Conservation (phyloP, 2,329 filamentous ascomycete species). For the Neoscytalidium dimidiatum region DNA sequence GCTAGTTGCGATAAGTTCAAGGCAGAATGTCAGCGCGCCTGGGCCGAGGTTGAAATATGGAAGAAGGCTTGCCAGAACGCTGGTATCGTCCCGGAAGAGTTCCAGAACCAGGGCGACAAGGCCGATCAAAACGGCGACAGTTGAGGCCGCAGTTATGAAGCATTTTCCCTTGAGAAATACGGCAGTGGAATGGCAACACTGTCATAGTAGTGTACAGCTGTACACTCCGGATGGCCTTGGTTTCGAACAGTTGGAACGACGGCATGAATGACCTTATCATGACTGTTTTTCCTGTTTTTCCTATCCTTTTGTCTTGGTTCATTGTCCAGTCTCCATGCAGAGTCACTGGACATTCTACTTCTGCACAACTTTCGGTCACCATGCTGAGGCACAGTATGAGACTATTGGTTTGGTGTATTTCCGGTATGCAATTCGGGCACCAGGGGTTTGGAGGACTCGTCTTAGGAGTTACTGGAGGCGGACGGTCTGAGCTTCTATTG, state of each 20-base stretch:
- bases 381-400: background rate
- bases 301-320: background rate
- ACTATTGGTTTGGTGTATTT: conserved; percentile 10
- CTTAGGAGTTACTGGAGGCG: conserved; percentile 9
- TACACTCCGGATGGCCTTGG: background rate
- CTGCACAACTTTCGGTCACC: background rate
- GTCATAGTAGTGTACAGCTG: background rate
- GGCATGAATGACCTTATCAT: conserved; percentile 17
- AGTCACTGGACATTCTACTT: background rate
- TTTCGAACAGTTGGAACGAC: background rate
- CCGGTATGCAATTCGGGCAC: background rate
- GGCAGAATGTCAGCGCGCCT: conserved; percentile 74
- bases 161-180: background rate
- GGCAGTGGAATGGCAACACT: too few relatives aligned
- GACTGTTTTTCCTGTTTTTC: conserved; percentile 9
- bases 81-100: conserved; percentile 42
- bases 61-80: conserved; percentile 54
- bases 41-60: conserved; percentile 77
- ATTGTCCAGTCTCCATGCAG: background rate
- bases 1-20: conserved; percentile 86
- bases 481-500: conserved; percentile 4
- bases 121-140: conserved; percentile 38
- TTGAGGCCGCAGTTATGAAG: conserved; percentile 21
- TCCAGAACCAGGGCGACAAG: conserved; percentile 42
- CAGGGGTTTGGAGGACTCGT: conserved; percentile 7